A percentile compares a stretch with the other conserved stretches of the same genome.
These are phyloP conservation scores for Zygotorulaspora mrakii DNA, from an alignment of 1,139 yeast genomes.

Conservation along the genomic window DNA sequence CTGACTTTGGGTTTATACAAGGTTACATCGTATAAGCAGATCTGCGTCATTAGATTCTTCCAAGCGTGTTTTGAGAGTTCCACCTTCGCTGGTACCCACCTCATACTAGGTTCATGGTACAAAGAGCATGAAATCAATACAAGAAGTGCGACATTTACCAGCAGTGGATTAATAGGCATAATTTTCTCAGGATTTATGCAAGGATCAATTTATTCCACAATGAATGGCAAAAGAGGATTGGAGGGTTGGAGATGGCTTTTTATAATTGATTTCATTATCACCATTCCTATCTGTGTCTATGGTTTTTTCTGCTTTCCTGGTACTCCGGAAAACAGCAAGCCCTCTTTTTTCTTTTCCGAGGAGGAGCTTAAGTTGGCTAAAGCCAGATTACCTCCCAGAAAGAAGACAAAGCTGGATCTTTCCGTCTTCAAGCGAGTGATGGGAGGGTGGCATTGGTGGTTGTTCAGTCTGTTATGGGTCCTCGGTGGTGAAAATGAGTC, in stretches of 20 bases:
- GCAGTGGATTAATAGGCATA: constrained; percentile 43
- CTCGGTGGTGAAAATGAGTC: constrained; percentile 50
- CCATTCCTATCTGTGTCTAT: constrained; percentile 44
- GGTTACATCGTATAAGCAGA: constrained; percentile 20
- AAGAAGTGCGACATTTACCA: constrained; percentile 40
- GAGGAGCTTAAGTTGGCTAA: constrained; percentile 27
- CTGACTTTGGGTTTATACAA: constrained; percentile 17
- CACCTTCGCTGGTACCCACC: constrained; percentile 49
- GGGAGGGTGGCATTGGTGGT: constrained; percentile 46
- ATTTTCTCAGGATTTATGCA: constrained; percentile 49
- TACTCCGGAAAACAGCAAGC: constrained; percentile 39
- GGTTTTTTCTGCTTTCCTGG: constrained; percentile 45
- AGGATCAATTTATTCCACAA: constrained; percentile 45
- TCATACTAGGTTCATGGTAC: constrained; percentile 29
- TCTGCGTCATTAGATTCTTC: constrained; percentile 43
- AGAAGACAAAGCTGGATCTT: constrained; percentile 35
- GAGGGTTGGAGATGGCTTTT: constrained; percentile 57
- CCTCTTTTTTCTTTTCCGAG: constrained; percentile 29
- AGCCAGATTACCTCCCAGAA: constrained; percentile 12
- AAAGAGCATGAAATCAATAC: constrained; percentile 17
- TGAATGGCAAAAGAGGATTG: constrained; percentile 43
- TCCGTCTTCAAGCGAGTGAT: constrained; percentile 39
- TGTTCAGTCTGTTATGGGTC: constrained; percentile 33
- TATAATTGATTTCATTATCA: constrained; percentile 48
- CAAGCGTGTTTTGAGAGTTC: constrained; percentile 53